phyloP scores from a whole-genome alignment of 176 grass and related monocot genomes.

The Saccharum spontaneum region DNA sequence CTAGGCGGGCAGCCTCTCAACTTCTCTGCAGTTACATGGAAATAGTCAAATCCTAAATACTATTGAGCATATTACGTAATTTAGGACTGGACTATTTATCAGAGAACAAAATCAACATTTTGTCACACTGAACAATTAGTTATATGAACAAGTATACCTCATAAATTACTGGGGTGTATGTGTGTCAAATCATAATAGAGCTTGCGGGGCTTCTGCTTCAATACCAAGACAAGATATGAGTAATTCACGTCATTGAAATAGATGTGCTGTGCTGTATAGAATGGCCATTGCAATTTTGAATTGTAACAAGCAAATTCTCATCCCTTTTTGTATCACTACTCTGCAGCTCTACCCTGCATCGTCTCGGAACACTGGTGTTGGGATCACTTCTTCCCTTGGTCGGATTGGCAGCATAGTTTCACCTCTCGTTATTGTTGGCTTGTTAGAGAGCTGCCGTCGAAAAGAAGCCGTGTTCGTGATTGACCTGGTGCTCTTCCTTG shows the following conservation, averaged over 20 bases:
- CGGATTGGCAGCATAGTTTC: constrained; percentile 55
- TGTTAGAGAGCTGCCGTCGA: constrained; percentile 49
- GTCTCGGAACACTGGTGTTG: constrained; percentile 49
- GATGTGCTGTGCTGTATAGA: neutral
- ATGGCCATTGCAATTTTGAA: neutral
- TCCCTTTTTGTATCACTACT: neutral
- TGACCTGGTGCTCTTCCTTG: constrained; percentile 46
- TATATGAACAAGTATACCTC: neutral
- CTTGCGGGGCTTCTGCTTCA: neutral
- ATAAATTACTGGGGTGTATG: neutral
- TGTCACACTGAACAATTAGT: neutral
- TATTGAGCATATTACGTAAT: neutral
- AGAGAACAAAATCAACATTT: neutral
- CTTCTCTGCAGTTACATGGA: neutral
- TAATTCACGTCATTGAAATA: neutral
- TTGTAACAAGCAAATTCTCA: neutral
- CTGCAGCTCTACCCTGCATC: constrained; percentile 56
- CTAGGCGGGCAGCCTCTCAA: neutral
- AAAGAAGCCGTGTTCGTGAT: constrained; percentile 49
- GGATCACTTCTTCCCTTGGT: constrained; percentile 43
- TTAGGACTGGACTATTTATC: neutral
- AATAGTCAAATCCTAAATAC: neutral
- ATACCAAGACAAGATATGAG: neutral
- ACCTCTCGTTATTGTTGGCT: constrained; percentile 37
- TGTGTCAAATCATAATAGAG: neutral